A percentile compares a stretch with the other conserved stretches of the same genome.
Evolutionary conservation across 2,329 filamentous ascomycete genomes (phyloP).

Genomic region (Biscogniauxia mediterranea): DNA sequence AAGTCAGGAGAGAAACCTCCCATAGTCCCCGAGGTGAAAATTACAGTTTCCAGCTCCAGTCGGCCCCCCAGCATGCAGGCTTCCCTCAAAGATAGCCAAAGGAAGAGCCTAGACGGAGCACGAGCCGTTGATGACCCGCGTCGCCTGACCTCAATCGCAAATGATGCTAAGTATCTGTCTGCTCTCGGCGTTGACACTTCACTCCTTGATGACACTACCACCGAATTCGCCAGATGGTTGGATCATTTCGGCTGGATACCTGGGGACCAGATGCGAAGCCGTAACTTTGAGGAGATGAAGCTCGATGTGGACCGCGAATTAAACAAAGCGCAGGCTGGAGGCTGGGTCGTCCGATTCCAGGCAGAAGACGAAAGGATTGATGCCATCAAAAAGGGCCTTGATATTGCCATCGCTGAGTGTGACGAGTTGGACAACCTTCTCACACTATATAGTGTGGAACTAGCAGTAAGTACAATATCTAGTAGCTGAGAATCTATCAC

Average conservation of each 20-base stretch:
- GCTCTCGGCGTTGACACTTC: slow-evolving; percentile 74
- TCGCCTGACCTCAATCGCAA: slow-evolving; percentile 64
- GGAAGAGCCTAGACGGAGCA: slow-evolving; percentile 30
- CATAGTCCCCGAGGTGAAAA: slow-evolving; percentile 56
- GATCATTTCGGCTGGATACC: slow-evolving; percentile 86
- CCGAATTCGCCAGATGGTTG: slow-evolving; percentile 79
- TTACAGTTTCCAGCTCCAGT: slow-evolving; percentile 49
- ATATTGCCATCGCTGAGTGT: slow-evolving; percentile 88
- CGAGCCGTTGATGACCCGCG: slow-evolving; percentile 49
- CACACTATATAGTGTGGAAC: slow-evolving; percentile 90
- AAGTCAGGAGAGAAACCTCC: slow-evolving; percentile 35
- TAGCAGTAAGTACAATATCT: slow-evolving; percentile 63
- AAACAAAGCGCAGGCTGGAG: slow-evolving; percentile 85
- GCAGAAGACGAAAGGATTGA: slow-evolving; percentile 89
- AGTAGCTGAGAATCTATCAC: slow-evolving; percentile 5
- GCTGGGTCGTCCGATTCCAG: slow-evolving; percentile 80
- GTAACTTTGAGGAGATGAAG: slow-evolving; percentile 78
- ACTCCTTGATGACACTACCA: slow-evolving; percentile 72
- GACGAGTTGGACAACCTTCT: slow-evolving; percentile 93
- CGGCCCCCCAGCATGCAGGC: slow-evolving; percentile 41
- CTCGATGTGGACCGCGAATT: slow-evolving; percentile 82
- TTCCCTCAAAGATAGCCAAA: slow-evolving; percentile 31
- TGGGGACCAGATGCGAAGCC: slow-evolving; percentile 69
- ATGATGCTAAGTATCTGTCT: slow-evolving; percentile 76
- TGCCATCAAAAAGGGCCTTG: slow-evolving; percentile 80